These are phyloP conservation scores for Aspergillus bombycis DNA, from an alignment of 2,329 filamentous ascomycete species.

Conservation along the genomic window DNA sequence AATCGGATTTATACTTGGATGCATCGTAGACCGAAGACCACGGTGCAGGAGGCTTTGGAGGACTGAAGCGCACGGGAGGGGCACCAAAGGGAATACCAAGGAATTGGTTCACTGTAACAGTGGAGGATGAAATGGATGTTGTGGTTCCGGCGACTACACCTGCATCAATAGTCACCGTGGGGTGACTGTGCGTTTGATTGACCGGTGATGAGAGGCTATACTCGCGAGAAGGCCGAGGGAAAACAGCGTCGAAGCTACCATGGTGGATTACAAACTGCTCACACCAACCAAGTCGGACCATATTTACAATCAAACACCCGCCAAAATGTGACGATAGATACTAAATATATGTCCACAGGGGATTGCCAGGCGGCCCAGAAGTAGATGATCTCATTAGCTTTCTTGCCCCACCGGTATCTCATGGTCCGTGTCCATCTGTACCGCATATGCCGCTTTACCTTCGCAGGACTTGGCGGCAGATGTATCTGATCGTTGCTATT, in stretches of 20 bases:
- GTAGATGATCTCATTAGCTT: background rate
- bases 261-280: background rate
- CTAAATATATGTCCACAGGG: background rate
- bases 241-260: background rate
- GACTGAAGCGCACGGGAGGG: conserved; percentile 30
- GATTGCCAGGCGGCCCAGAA: background rate
- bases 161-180: conserved; percentile 28
- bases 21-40: conserved; percentile 27
- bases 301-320: background rate
- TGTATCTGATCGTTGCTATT: too few species aligned
- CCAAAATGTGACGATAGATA: background rate
- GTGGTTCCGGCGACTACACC: conserved; percentile 32
- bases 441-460: too few species aligned
- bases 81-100: conserved; percentile 36
- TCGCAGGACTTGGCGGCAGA: too few species aligned
- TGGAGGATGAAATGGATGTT: conserved; percentile 26
- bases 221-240: background rate
- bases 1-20: conserved; percentile 29
- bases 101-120: conserved; percentile 30
- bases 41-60: conserved; percentile 21
- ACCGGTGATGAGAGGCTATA: background rate
- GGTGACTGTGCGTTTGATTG: background rate
- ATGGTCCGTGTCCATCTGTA: too few species aligned
- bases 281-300: background rate
- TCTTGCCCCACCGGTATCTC: too few species aligned